A percentile compares a stretch with the other conserved stretches of the same genome.
Evolutionary conservation across 2,329 filamentous ascomycete species (phyloP).

Genomic region (Epichloe elymi): DNA sequence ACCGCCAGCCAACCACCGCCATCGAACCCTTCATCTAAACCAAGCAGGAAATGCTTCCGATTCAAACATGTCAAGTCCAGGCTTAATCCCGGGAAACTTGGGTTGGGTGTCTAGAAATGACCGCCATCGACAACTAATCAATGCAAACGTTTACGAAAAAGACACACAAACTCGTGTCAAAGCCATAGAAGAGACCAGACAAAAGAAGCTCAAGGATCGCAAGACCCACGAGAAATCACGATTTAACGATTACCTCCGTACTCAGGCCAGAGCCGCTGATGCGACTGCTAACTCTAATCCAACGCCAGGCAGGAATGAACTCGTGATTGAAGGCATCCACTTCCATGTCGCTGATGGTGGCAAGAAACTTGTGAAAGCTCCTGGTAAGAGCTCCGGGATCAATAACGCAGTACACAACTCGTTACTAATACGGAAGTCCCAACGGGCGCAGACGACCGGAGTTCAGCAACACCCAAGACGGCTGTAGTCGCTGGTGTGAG

Average conservation of each 20-base stretch:
- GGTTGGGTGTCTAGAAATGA: constrained; percentile 60
- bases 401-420: background rate
- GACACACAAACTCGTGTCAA: constrained; percentile 54
- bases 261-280: constrained; percentile 11
- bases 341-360: constrained; percentile 65
- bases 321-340: constrained; percentile 56
- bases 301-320: constrained; percentile 37
- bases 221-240: constrained; percentile 47
- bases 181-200: constrained; percentile 57
- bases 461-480: constrained; percentile 58
- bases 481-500: constrained; percentile 61
- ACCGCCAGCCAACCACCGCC: constrained; percentile 25
- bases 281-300: constrained; percentile 14
- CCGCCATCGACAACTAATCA: constrained; percentile 73
- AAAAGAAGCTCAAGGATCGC: constrained; percentile 39
- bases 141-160: constrained; percentile 64
- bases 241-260: constrained; percentile 26
- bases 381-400: constrained; percentile 36
- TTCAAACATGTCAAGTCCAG: constrained; percentile 22
- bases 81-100: constrained; percentile 18
- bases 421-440: background rate
- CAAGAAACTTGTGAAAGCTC: constrained; percentile 65
- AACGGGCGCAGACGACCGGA: constrained; percentile 27
- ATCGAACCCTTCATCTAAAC: constrained; percentile 54
- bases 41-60: constrained; percentile 19